Conservation (phyloP, 2,329 filamentous ascomycete species). For the Penicillium nordicum region DNA sequence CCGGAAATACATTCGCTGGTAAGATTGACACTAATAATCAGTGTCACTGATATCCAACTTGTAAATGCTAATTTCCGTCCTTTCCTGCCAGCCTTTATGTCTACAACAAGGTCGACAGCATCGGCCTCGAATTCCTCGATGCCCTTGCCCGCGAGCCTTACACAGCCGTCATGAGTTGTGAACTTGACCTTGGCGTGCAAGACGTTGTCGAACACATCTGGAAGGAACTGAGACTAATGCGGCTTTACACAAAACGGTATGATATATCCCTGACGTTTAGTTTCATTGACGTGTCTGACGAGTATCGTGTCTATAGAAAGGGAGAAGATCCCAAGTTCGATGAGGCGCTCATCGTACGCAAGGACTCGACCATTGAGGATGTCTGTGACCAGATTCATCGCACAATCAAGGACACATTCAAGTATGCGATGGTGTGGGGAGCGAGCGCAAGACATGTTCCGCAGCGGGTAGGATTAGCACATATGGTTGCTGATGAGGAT, state of each 20-base stretch:
- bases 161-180: conserved; percentile 96
- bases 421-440: conserved; percentile 97
- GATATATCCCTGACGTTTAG: neutral
- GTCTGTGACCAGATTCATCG: conserved; percentile 95
- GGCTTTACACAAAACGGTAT: conserved; percentile 84
- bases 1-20: conserved; percentile 88
- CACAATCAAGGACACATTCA: conserved; percentile 95
- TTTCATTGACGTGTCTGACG: conserved; percentile 6
- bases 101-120: conserved; percentile 99
- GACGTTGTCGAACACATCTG: conserved; percentile 95
- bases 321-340: conserved; percentile 82
- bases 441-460: conserved; percentile 93
- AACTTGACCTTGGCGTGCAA: conserved; percentile 85
- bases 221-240: conserved; percentile 84
- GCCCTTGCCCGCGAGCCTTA: conserved; percentile 86
- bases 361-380: conserved; percentile 86
- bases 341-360: conserved; percentile 89
- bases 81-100: conserved; percentile 70
- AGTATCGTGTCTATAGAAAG: conserved; percentile 55
- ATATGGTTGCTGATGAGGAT: conserved; percentile 70
- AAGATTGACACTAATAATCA: conserved; percentile 9
- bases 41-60: neutral
- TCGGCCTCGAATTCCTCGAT: conserved; percentile 90
- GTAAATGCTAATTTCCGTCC: neutral
- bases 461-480: conserved; percentile 82